Conservation (phyloP, 306 rosid genomes). For the Psophocarpus tetragonolobus region DNA sequence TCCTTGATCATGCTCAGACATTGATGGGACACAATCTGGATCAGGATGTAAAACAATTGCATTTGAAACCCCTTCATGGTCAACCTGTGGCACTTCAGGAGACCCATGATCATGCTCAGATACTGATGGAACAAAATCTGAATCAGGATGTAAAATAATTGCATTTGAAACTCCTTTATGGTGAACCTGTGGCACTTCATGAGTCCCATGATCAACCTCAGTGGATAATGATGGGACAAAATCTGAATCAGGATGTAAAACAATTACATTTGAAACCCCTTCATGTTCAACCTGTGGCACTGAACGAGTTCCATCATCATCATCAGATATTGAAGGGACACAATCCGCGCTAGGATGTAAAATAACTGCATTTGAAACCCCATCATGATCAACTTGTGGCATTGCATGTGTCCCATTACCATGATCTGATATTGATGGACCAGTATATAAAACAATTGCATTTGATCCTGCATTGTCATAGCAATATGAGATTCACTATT, state of each 20-base stretch:
- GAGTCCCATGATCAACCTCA: slow-evolving; percentile 37
- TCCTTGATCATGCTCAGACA: slow-evolving; percentile 43
- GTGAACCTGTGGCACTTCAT: slow-evolving; percentile 25
- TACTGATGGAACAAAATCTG: slow-evolving; percentile 48
- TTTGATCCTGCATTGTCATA: slow-evolving; percentile 58
- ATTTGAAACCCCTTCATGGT: slow-evolving; percentile 48
- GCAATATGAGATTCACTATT: slow-evolving; percentile 28
- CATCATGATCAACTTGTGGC: slow-evolving; percentile 43
- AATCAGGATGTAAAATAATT: slow-evolving; percentile 45
- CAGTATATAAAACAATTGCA: slow-evolving; percentile 43
- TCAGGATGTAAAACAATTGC: slow-evolving; percentile 44
- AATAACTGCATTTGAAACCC: slow-evolving; percentile 50
- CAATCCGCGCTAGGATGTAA: slow-evolving; percentile 50
- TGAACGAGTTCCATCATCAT: slow-evolving; percentile 17
- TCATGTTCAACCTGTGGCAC: slow-evolving; percentile 41
- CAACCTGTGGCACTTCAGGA: slow-evolving; percentile 7
- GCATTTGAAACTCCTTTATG: slow-evolving; percentile 57
- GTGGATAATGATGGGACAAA: slow-evolving; percentile 50
- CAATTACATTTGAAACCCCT: slow-evolving; percentile 46
- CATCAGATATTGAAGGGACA: slow-evolving; percentile 52
- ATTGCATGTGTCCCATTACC: neutral
- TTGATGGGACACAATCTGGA: slow-evolving; percentile 50
- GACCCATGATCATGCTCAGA: slow-evolving; percentile 43
- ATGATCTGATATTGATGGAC: slow-evolving; percentile 52
- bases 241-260: slow-evolving; percentile 48